phyloP scores from a whole-genome alignment of 1,284 basidiomycete species.

The Ustilago curta region DNA sequence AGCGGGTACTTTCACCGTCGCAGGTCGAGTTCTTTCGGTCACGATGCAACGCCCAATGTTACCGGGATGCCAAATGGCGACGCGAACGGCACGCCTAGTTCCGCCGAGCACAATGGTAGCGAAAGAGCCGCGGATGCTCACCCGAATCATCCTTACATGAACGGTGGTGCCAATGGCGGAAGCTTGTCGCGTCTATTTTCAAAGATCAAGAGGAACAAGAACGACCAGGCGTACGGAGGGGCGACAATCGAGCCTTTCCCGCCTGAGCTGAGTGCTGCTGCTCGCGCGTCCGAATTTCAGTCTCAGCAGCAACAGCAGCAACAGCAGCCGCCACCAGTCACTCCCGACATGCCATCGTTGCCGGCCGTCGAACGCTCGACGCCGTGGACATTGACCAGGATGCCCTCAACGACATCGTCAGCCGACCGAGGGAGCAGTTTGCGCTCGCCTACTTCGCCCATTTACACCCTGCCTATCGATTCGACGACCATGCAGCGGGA shows the following conservation, averaged over 20 bases:
- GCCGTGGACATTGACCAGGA: conserved; percentile 25
- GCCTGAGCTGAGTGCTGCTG: conserved; percentile 21
- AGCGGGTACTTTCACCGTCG: conserved; percentile 39
- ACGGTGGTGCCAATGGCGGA: conserved; percentile 32
- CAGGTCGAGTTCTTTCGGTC: conserved; percentile 59
- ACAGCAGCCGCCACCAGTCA: conserved; percentile 7
- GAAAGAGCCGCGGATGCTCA: conserved; percentile 14
- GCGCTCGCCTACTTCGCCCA: conserved; percentile 30
- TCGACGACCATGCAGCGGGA: conserved; percentile 35
- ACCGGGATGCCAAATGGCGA: conserved; percentile 16
- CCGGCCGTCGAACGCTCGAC: conserved; percentile 20
- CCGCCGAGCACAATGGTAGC: conserved; percentile 11
- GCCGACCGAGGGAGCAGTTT: conserved; percentile 26
- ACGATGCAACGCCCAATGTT: conserved; percentile 31
- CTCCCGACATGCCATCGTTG: conserved; percentile 17
- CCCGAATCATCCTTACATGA: conserved; percentile 43
- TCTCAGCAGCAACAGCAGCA: conserved; percentile 2
- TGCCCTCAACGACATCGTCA: conserved; percentile 20
- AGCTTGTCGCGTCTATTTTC: conserved; percentile 52
- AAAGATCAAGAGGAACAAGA: conserved; percentile 44
- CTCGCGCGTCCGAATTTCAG: conserved; percentile 7
- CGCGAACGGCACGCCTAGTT: background rate
- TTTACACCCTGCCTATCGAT: conserved; percentile 40
- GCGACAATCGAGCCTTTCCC: conserved; percentile 51
- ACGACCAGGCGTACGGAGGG: conserved; percentile 32